Conservation (phyloP, 495 filamentous ascomycete genomes). For the Xylaria palmicola region DNA sequence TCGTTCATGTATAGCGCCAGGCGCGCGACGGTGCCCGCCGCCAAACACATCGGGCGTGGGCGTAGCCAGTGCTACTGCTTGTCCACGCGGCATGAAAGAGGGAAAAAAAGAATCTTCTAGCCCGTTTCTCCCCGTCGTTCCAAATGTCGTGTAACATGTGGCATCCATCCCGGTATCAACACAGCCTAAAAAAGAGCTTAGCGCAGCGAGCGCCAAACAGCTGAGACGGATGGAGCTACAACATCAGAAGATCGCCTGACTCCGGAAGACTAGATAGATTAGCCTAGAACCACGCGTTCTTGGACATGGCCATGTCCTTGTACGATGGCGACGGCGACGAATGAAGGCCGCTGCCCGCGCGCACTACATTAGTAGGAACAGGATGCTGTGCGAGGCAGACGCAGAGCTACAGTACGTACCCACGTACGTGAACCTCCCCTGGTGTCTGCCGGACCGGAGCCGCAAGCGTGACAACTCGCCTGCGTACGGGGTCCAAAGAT, state of each 20-base stretch:
- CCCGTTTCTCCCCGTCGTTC: neutral
- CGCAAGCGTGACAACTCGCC: constrained; percentile 1
- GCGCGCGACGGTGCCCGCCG: too few species aligned
- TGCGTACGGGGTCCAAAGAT: neutral
- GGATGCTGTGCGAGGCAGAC: neutral
- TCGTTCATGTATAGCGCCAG: too few species aligned
- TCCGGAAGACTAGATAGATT: constrained; percentile 13
- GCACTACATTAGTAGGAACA: too few species aligned
- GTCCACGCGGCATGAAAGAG: neutral
- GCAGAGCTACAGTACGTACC: neutral
- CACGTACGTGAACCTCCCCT: neutral
- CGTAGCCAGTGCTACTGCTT: neutral
- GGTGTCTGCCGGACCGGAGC: neutral
- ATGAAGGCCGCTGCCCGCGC: neutral
- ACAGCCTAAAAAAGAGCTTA: constrained; percentile 12
- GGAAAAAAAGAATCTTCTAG: constrained; percentile 14
- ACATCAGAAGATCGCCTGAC: constrained; percentile 10
- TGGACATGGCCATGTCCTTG: too few species aligned
- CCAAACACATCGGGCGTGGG: neutral
- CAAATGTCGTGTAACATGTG: constrained; percentile 12
- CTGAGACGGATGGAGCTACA: constrained; percentile 7
- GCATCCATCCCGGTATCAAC: neutral
- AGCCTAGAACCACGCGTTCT: too few species aligned
- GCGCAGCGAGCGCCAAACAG: neutral
- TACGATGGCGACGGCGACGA: neutral